Evolutionary conservation across 768 basidiomycete genomes (phyloP).

Genomic region (Pholiota microspora): DNA sequence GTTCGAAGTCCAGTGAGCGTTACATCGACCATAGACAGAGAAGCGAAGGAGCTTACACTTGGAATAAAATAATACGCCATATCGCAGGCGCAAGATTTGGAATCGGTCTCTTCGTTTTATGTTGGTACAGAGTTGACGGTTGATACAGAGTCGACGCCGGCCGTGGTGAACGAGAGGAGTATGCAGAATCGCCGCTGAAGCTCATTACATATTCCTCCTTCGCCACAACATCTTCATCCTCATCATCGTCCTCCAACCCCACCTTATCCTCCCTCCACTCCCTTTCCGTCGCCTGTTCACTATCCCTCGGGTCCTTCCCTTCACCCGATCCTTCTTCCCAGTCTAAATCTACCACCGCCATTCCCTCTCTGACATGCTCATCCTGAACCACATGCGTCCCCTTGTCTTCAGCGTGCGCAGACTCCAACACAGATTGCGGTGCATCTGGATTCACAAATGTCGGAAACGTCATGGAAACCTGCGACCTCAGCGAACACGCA

Average conservation of each 20-base stretch:
- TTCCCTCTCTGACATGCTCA: slow-evolving; percentile 6
- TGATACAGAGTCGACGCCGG: slow-evolving; percentile 4
- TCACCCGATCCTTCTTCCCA: slow-evolving; percentile 9
- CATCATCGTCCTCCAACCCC: slow-evolving; percentile 13
- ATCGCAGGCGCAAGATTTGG: slow-evolving; percentile 41
- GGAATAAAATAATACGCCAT: slow-evolving; percentile 54
- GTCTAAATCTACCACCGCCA: slow-evolving; percentile 8
- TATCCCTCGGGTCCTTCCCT: background rate
- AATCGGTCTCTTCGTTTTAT: slow-evolving; percentile 23
- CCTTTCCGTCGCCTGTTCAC: background rate
- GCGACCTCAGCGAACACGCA: slow-evolving; percentile 19
- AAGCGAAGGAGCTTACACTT: slow-evolving; percentile 37
- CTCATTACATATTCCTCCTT: slow-evolving; percentile 10
- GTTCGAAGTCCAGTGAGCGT: background rate
- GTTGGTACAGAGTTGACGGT: slow-evolving; percentile 4
- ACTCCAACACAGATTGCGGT: background rate
- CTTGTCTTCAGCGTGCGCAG: background rate
- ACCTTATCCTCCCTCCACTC: background rate
- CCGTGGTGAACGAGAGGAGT: background rate
- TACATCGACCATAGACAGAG: background rate
- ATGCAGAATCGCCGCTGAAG: slow-evolving; percentile 4
- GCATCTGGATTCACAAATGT: slow-evolving; percentile 27
- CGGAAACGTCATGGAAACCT: slow-evolving; percentile 31
- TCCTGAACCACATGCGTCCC: background rate
- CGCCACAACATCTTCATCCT: slow-evolving; percentile 14